phyloP scores from a whole-genome alignment of 2,329 filamentous ascomycete genomes.

The Exophiala phaeomuriformis region DNA sequence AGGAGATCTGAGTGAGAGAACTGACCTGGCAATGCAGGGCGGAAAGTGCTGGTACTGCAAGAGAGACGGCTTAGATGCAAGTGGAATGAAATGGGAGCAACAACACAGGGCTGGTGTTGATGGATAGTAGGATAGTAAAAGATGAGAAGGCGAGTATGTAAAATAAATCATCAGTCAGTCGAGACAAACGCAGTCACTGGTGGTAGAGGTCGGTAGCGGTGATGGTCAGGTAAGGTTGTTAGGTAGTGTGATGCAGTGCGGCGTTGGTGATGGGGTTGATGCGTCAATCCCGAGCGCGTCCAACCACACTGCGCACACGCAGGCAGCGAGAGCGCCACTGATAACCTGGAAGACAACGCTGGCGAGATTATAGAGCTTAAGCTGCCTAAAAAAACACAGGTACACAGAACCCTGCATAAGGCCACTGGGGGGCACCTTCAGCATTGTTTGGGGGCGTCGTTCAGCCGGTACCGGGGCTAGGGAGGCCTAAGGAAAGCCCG shows the following conservation, averaged over 20 bases:
- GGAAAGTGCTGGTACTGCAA: background rate
- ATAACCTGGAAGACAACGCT: no score
- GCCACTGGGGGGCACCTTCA: background rate
- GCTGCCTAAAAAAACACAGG: no score
- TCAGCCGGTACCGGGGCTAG: background rate
- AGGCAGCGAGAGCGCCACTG: no score
- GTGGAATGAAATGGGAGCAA: background rate
- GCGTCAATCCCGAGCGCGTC: background rate
- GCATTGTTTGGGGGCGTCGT: background rate
- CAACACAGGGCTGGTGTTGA: background rate
- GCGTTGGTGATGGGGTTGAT: background rate
- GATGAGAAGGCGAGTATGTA: background rate
- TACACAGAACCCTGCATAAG: no score
- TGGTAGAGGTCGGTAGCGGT: background rate
- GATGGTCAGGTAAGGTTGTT: background rate
- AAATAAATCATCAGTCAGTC: constrained; percentile 1
- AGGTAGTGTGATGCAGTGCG: background rate
- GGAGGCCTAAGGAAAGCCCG: background rate
- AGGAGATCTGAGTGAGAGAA: constrained; percentile 6
- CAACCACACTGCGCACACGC: background rate
- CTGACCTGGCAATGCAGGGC: background rate
- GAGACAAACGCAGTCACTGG: background rate
- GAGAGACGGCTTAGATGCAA: background rate
- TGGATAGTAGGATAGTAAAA: background rate
- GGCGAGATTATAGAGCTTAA: no score